These are phyloP conservation scores for Nepenthes mirabilis DNA, from an alignment of 148 eudicot species.

Conservation along the genomic window DNA sequence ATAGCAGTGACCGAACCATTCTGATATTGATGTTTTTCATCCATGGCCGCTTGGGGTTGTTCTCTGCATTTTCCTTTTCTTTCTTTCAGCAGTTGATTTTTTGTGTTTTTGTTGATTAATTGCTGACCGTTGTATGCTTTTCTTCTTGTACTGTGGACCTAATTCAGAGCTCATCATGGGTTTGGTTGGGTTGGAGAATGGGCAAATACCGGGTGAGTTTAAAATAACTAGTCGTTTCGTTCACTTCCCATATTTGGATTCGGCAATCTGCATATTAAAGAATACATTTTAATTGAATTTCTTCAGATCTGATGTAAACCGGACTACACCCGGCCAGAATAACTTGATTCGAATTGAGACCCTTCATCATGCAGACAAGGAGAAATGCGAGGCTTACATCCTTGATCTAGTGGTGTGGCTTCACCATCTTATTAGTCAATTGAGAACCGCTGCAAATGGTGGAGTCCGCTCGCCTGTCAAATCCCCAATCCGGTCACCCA, in stretches of 20 bases:
- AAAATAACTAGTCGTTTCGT: not conserved
- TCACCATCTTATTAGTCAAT: conserved; percentile 67
- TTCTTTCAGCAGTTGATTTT: no score
- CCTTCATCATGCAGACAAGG: conserved; percentile 83
- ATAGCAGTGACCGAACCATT: no score
- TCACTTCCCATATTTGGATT: not conserved
- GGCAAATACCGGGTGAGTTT: conserved; percentile 83
- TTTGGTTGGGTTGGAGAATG: conserved; percentile 99
- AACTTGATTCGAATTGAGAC: conserved; percentile 78
- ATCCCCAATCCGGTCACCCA: conserved; percentile 81
- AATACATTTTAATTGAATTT: conserved; percentile 5
- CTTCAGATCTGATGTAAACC: conserved; percentile 52
- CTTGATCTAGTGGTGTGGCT: conserved; percentile 86
- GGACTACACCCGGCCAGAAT: conserved; percentile 54
- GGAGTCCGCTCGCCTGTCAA: conserved; percentile 64
- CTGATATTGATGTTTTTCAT: no score
- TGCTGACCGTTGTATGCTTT: conserved; percentile 8
- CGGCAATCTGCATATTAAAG: not conserved
- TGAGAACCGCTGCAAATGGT: conserved; percentile 31
- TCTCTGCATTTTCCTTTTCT: no score
- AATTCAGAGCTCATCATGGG: conserved; percentile 89
- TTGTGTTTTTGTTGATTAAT: conserved; percentile 1
- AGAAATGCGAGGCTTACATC: conserved; percentile 71
- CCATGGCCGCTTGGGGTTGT: no score
- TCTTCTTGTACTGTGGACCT: conserved; percentile 1